Evolutionary conservation across 2,329 filamentous ascomycete species (phyloP).

Genomic region (Xylariaceae sp.): DNA sequence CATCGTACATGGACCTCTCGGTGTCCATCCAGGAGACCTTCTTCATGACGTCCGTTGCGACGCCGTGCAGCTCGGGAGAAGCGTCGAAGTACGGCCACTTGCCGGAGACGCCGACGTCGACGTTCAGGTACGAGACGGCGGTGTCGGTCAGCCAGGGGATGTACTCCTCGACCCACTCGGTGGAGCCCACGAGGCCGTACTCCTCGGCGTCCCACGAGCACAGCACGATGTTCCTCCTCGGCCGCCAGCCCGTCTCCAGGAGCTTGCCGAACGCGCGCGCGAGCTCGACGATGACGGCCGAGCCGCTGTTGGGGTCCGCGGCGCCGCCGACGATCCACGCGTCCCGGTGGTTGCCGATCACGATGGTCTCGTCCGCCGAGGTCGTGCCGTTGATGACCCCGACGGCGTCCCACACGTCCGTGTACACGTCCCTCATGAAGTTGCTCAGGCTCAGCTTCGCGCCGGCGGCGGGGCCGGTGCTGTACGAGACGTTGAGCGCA

Average conservation of each 20-base stretch:
- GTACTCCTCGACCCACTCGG: conserved; percentile 83
- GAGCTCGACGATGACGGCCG: conserved; percentile 70
- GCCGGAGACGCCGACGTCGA: conserved; percentile 64
- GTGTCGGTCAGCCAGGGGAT: conserved; percentile 67
- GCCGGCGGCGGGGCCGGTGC: conserved; percentile 43
- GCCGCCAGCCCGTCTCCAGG: conserved; percentile 70
- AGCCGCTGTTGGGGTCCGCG: conserved; percentile 78
- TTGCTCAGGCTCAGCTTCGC: conserved; percentile 62
- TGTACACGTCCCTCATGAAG: conserved; percentile 63
- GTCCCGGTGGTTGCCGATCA: conserved; percentile 78
- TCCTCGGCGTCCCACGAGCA: conserved; percentile 70
- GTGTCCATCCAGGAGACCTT: conserved; percentile 55
- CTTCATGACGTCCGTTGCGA: conserved; percentile 57
- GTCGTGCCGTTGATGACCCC: conserved; percentile 75
- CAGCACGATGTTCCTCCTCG: conserved; percentile 72
- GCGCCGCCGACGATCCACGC: conserved; percentile 82
- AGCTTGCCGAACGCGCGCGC: conserved; percentile 66
- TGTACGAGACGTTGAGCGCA: conserved; percentile 40
- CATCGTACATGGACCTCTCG: conserved; percentile 36
- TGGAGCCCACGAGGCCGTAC: conserved; percentile 74
- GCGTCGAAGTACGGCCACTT: conserved; percentile 51
- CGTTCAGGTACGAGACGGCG: conserved; percentile 73
- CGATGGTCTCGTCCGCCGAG: conserved; percentile 67
- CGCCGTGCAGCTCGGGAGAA: conserved; percentile 62
- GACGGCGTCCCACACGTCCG: conserved; percentile 72